Conservation (phyloP, 768 basidiomycete species). For the Strobilomyces echinocephalus region DNA sequence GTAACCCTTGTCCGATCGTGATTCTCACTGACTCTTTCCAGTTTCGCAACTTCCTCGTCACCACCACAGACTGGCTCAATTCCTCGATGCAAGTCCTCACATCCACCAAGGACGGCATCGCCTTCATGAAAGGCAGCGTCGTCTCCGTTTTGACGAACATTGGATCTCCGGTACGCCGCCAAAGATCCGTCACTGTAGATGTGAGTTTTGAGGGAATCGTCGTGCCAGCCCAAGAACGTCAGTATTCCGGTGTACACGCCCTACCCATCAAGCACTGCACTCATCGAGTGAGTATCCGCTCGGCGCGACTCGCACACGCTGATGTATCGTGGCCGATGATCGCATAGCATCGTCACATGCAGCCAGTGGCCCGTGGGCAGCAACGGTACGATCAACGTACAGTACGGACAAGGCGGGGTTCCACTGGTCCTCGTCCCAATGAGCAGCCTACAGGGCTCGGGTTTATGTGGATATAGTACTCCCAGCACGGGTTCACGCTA, state of each 20-base stretch:
- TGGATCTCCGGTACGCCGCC: conserved; percentile 55
- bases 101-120: conserved; percentile 47
- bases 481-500: background rate
- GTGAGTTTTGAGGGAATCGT: background rate
- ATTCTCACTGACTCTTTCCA: conserved; percentile 17
- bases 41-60: conserved; percentile 66
- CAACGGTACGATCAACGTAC: conserved; percentile 52
- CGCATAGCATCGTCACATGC: conserved; percentile 56
- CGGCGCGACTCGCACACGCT: background rate
- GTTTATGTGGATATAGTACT: conserved; percentile 31
- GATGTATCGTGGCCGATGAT: background rate
- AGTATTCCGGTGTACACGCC: conserved; percentile 57
- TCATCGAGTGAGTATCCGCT: conserved; percentile 47
- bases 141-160: conserved; percentile 65
- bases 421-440: conserved; percentile 53
- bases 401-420: conserved; percentile 61
- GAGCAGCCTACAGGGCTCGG: conserved; percentile 31
- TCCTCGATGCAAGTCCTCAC: conserved; percentile 50
- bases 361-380: conserved; percentile 65
- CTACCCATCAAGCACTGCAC: conserved; percentile 43
- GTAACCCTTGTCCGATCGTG: background rate
- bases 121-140: conserved; percentile 59
- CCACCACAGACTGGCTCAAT: conserved; percentile 45
- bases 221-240: conserved; percentile 47
- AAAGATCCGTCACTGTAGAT: background rate